Evolutionary conservation across 2,329 filamentous ascomycete genomes (phyloP), one percentile per base, ranked within the genome.

Genomic region (Ophiognomonia clavigignenti-juglandacearum): DNA sequence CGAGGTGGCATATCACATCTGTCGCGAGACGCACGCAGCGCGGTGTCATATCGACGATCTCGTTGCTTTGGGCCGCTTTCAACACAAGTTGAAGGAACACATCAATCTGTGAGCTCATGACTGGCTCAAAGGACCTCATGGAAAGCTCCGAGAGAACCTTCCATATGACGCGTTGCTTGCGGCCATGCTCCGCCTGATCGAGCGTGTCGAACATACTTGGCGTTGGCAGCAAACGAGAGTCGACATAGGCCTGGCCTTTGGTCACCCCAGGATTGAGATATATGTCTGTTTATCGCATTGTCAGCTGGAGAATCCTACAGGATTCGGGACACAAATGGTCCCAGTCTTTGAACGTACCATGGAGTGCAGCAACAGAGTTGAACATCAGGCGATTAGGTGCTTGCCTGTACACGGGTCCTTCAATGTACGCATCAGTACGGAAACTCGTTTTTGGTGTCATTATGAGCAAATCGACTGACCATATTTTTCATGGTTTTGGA

Each of bases 1-100:
- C 52, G 3, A 57, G 45, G 7, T 39, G 52, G 6, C 46, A 52
- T 1, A 53, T 47, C 8, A 54, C 44, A 24, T 57, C 55, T 1
- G 31, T 8, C 6, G 51, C 52, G 1, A 57, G 45, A 2, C 40
- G 41, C 26, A 23, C 16, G 8, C 43, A 45, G 10, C 7, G 18
- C 6, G 18, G 43, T 3, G 43, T 14, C 37, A 45, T 45, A n/a
- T 40, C 8, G 6, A 45, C 13, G 6, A 18, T 20, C 10, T 40
- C 36, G 4, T 26, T 10, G 3, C 19, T 16, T 10, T 24, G 26
- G 43, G 27, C 35, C 8, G 36, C 14, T 4, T 26, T 8, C 2
- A 45, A 36, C n/a, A 45, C 3, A 14, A 16, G 18, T 2, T 2
- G 3, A 9, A 41, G 20, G 16, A 46, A 46, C 0, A 41, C 8